Evolutionary conservation across 805 yeast genomes (phyloP), one percentile per base, ranked within the genome.

Genomic region (Cyberlindnera samutprakarnensis): DNA sequence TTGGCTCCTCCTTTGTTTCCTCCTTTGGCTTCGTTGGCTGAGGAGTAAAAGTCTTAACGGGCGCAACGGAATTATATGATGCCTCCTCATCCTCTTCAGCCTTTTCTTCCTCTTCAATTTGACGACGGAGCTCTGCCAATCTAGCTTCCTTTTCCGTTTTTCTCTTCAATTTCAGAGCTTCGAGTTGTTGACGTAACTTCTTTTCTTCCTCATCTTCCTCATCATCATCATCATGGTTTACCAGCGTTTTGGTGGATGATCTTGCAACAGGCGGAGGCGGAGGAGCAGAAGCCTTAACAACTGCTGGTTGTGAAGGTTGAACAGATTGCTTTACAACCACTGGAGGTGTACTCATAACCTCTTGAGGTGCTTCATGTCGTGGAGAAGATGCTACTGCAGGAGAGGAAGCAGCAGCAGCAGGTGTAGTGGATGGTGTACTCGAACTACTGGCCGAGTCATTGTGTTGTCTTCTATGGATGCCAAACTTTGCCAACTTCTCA

Each of bases 401-500:
- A 10, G 33, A 27, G n/a, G 37, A 18, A 16, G 31, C 20, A 26
- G 31, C 13, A 16, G 29, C 7, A 15, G 35, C 14, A 12, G 35
- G 32, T 3, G 19, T 14, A 9, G 33, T 14, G 14, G 33, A 26
- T 25, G 32, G 21, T 5, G 6, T 16, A 10, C 15, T 21, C n/a
- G 31, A 10, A 26, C 21, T 3, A 27, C 27, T 31, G 21, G 38
- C 8, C 14, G 34, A 13, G 27, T 26, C 3, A 18, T 27, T 18
- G 30, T n/a, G 25, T 4, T 8, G 14, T 32, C 37, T 37, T 60
- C 57, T 50, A 75, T 62, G 15, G 66, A 59, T 37, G 3, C 95
- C 95, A 36, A 86, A 66, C 40, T 78, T 81, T 3, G 94, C 94
- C 47, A 86, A 65, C 46, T 86, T 68, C 47, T 83, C 94, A 39